Evolutionary conservation across 148 eudicot species (phyloP).

Genomic region (Tetragonia tetragonoides): DNA sequence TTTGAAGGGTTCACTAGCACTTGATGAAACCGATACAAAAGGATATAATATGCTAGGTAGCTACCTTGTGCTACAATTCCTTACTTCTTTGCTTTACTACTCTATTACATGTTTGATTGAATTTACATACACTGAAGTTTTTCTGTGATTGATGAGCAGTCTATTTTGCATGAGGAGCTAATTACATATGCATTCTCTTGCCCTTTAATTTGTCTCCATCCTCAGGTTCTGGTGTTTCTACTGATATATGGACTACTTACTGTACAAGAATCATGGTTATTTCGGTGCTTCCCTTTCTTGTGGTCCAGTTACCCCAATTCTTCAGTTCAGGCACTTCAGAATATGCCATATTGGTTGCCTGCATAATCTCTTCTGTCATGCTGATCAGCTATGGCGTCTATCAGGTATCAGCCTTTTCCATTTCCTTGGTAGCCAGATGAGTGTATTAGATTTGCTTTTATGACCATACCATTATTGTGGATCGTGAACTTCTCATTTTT

Average conservation of each 20-base stretch:
- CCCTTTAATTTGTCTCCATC: not conserved
- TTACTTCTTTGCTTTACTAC: too few relatives aligned
- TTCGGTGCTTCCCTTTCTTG: slow-evolving; percentile 66
- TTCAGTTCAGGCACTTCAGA: slow-evolving; percentile 56
- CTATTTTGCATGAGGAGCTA: not conserved
- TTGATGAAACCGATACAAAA: slow-evolving; percentile 57
- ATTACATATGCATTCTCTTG: not conserved
- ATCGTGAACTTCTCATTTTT: too few relatives aligned
- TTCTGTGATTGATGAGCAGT: too few relatives aligned
- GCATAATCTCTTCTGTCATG: slow-evolving; percentile 50
- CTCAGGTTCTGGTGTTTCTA: slow-evolving; percentile 79
- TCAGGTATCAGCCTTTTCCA: slow-evolving; percentile 50
- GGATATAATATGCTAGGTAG: slow-evolving; percentile 62
- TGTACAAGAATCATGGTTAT: slow-evolving; percentile 79
- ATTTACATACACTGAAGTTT: too few relatives aligned
- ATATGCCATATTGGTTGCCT: slow-evolving; percentile 54
- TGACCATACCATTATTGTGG: too few relatives aligned
- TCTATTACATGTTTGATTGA: too few relatives aligned
- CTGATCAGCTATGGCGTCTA: slow-evolving; percentile 69
- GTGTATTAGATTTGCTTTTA: too few relatives aligned
- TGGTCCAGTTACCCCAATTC: slow-evolving; percentile 75
- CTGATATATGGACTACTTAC: slow-evolving; percentile 91
- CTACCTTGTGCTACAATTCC: not conserved
- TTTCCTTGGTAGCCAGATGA: too few relatives aligned
- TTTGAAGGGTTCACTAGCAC: slow-evolving; percentile 42